These are phyloP conservation scores for Syzygium jambos DNA, from an alignment of 345 rosid genomes.

Conservation along the genomic window DNA sequence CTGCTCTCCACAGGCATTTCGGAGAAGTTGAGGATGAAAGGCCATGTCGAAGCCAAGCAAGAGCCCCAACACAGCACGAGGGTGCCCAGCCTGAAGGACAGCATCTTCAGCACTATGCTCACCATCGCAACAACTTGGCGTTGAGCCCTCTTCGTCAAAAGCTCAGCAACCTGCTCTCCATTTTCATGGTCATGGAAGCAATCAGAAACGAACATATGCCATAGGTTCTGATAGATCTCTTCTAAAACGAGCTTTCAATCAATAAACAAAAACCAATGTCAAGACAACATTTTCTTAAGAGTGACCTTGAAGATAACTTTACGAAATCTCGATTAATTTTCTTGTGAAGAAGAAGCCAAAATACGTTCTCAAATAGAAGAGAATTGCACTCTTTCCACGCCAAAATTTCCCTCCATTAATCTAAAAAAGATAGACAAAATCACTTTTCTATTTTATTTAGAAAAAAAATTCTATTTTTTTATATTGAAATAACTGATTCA, in stretches of 20 bases:
- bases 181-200: background rate
- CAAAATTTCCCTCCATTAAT: background rate
- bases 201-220: background rate
- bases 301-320: background rate
- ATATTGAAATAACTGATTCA: background rate
- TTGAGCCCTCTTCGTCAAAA: constrained; percentile 4
- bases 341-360: background rate
- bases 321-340: background rate
- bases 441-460: background rate
- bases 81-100: constrained; percentile 25
- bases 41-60: constrained; percentile 21
- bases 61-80: constrained; percentile 23
- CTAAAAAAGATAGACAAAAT: background rate
- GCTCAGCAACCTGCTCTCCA: constrained; percentile 20
- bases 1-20: constrained; percentile 11
- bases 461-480: fast-evolving
- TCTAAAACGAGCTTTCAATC: background rate
- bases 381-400: background rate
- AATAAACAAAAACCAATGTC: background rate
- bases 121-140: constrained; percentile 9
- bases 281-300: background rate
- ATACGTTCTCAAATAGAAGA: background rate
- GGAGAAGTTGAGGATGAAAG: constrained; percentile 8
- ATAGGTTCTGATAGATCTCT: background rate
- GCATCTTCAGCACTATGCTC: constrained; percentile 13